Evolutionary conservation across 805 yeast genomes (phyloP).

Genomic region (Myxozyma melibiosi): DNA sequence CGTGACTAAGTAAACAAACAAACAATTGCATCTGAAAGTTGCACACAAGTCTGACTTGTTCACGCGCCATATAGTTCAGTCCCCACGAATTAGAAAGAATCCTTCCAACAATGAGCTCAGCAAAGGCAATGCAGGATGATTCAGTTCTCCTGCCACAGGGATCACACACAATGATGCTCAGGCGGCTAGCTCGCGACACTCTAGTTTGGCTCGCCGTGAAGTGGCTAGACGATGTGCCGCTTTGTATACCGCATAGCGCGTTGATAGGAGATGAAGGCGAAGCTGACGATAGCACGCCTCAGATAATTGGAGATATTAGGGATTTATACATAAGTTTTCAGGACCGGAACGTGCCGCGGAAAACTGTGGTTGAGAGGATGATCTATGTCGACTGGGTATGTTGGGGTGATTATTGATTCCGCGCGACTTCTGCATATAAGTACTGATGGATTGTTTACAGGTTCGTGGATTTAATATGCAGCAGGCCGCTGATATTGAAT

Average conservation of each 20-base stretch:
- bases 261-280: not conserved
- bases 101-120: no score
- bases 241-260: conserved; percentile 13
- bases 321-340: conserved; percentile 6
- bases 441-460: conserved; percentile 1
- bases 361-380: conserved; percentile 17
- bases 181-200: conserved; percentile 8
- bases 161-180: conserved; percentile 10
- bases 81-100: no score
- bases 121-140: conserved; percentile 24
- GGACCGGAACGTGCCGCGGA: not conserved
- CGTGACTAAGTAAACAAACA: no score
- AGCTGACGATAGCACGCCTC: conserved; percentile 27
- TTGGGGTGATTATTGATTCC: not conserved
- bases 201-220: conserved; percentile 13
- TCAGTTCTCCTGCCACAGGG: conserved; percentile 2
- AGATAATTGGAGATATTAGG: not conserved
- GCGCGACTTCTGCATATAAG: no score
- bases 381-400: conserved; percentile 29
- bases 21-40: no score
- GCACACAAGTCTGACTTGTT: no score
- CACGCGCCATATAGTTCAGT: no score
- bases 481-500: conserved; percentile 30
- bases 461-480: conserved; percentile 24
- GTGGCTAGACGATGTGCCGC: conserved; percentile 15